Base-by-base conservation (phyloP, 106 monocot genomes). In the Platanthera zijinensis region DNA sequence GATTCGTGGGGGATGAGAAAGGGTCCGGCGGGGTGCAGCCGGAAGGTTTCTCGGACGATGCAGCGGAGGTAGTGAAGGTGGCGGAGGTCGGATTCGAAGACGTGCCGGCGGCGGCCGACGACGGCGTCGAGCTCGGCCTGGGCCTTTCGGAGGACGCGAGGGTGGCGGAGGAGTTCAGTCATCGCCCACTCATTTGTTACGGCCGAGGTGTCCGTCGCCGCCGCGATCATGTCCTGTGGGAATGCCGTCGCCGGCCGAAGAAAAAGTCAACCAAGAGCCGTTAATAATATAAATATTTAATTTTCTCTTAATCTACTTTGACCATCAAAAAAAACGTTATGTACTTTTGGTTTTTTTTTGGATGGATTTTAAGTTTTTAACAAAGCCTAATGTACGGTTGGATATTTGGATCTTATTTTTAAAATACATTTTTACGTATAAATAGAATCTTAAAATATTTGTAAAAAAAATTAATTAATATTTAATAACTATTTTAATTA, bases 1-100 rank as follows among this genome's bases (percentile, higher is more conserved):
- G 97, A 91, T 76, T 94, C 91, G 63, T 94, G 94, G 1, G 97
- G 97, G 79, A 99, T 93, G 71, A 99, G 86, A 69, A 99, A 93
- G 0, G 97, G 94, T 15, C 91, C 91, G 19, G 91, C 93, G 10
- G 97, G 94, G 85, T 99, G 97, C 77, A 91, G 76, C 14, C 97
- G 86, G 75, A 99, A 93, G 53, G 97, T 91, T 75, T 99, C 97
- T 0, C 91, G 75, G 3, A 93, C 97, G 12, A 99, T 85, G 64
- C 94, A 94, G n/a, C 86, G 84, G 70, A 99, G 97, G 85, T 99
- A 99, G 71, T 78, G 76, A 3, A 99, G 80, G 3, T 81, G 71
- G 21, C 78, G 45, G 1, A 99, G 82, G 84, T 99, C 97, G 0
- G 89, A 76, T 47, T 99, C 97, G 0, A 25, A 2, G 4, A 90